Conservation (phyloP, 108 stramenopile genomes). For the Pelagomonas calceolata region DNA sequence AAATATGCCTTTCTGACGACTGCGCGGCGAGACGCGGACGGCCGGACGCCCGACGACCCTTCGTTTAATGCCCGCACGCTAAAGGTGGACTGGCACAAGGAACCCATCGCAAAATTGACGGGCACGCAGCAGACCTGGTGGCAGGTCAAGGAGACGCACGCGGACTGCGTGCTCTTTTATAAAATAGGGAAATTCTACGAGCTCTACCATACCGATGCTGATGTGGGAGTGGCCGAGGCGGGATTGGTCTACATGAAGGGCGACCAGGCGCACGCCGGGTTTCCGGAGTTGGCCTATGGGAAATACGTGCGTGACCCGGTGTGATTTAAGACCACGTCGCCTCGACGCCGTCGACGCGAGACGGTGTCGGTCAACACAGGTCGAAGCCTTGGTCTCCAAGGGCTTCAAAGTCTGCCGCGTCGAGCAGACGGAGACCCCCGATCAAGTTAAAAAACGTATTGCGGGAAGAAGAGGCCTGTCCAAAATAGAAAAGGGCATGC, state of each 20-base stretch:
- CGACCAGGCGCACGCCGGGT: conserved; percentile 81
- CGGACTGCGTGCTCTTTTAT: conserved; percentile 91
- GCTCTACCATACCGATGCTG: conserved; percentile 88
- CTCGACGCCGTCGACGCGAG: too few species aligned
- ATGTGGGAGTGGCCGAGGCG: conserved; percentile 75
- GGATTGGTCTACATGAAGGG: conserved; percentile 95
- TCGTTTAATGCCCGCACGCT: conserved; percentile 77
- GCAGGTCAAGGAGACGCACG: conserved; percentile 85
- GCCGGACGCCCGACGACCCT: conserved; percentile 52
- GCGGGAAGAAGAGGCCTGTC: conserved; percentile 32
- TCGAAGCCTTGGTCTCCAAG: conserved; percentile 68
- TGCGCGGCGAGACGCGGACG: conserved; percentile 46
- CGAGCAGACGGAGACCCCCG: conserved; percentile 99
- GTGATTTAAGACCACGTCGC: too few species aligned
- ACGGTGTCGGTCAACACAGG: too few species aligned
- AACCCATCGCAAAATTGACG: conserved; percentile 44
- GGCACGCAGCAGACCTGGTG: conserved; percentile 92
- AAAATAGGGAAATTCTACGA: conserved; percentile 98
- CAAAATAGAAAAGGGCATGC: conserved; percentile 70
- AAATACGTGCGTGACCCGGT: too few species aligned
- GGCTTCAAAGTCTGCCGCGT: conserved; percentile 95
- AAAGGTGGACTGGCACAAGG: conserved; percentile 23
- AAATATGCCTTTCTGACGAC: conserved; percentile 50
- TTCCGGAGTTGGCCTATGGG: conserved; percentile 88
- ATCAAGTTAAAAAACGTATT: conserved; percentile 10